These are phyloP conservation scores for slime mould (Dictyostelium discoideum) DNA, from an alignment of 78 protist genomes.

Conservation along the genomic window DNA sequence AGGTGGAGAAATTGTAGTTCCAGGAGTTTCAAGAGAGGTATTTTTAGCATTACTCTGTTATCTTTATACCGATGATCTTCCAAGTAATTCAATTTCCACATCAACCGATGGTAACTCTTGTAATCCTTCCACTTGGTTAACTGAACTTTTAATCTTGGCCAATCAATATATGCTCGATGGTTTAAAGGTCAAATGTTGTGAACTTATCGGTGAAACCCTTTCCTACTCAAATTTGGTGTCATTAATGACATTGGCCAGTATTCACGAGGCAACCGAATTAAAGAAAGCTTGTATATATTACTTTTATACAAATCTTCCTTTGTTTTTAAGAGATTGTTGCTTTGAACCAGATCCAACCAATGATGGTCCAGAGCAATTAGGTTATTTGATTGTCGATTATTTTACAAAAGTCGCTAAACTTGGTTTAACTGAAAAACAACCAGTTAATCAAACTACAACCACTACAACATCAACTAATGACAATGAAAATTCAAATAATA, in stretches of 20 bases:
- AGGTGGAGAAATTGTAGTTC: conserved; percentile 28
- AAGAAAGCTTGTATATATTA: conserved; percentile 56
- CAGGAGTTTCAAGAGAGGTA: conserved; percentile 56
- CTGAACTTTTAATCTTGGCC: conserved; percentile 52
- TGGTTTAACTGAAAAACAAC: conserved; percentile 3
- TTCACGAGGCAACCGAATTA: conserved; percentile 67
- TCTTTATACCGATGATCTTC: conserved; percentile 74
- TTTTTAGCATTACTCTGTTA: conserved; percentile 62
- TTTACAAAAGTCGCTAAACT: conserved; percentile 71
- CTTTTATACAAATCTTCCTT: conserved; percentile 55
- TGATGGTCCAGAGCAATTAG: conserved; percentile 48
- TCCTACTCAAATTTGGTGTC: conserved; percentile 31
- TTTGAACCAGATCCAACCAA: neutral
- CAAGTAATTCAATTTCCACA: neutral
- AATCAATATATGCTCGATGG: conserved; percentile 80
- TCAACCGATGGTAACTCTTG: neutral
- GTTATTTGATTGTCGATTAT: conserved; percentile 65
- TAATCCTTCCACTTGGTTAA: neutral
- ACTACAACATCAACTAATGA: neutral
- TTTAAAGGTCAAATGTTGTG: conserved; percentile 67
- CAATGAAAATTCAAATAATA: neutral
- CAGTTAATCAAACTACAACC: neutral
- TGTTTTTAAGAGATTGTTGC: conserved; percentile 55
- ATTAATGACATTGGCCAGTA: conserved; percentile 45
- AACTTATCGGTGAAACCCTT: conserved; percentile 65